phyloP scores from a whole-genome alignment of 306 rosid species.

The Gastrolobium bilobum region DNA sequence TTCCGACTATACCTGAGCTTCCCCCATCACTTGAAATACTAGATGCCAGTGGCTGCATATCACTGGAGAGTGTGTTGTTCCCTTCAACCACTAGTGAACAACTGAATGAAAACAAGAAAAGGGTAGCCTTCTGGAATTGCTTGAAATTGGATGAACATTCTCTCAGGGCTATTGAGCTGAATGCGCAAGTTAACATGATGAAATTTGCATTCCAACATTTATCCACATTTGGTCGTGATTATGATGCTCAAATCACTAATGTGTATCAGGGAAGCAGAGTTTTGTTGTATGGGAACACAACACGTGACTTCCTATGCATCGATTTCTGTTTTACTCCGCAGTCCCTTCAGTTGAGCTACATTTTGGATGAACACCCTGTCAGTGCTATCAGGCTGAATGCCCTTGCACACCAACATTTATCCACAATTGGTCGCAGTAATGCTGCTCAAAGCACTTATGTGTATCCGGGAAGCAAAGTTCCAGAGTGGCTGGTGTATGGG shows the following conservation, averaged over 20 bases:
- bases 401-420: too few species aligned
- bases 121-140: conserved; percentile 40
- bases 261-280: too few species aligned
- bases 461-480: conserved; percentile 43
- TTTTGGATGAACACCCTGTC: too few species aligned
- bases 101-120: conserved; percentile 23
- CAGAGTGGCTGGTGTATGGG: conserved; percentile 35
- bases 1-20: conserved; percentile 50
- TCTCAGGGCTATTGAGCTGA: neutral
- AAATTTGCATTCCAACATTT: conserved; percentile 9
- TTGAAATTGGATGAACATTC: conserved; percentile 26
- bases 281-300: too few species aligned
- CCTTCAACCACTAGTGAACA: neutral
- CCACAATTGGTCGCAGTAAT: too few species aligned
- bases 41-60: conserved; percentile 40
- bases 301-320: too few species aligned
- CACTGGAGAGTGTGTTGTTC: conserved; percentile 42
- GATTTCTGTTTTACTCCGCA: too few species aligned
- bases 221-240: neutral
- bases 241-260: neutral
- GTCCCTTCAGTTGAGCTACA: too few species aligned
- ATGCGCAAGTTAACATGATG: conserved; percentile 39
- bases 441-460: neutral
- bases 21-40: conserved; percentile 22
- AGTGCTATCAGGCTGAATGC: too few species aligned